Base-by-base conservation (phyloP, 163 green algal species). In the Chloromonas sp. region DNA sequence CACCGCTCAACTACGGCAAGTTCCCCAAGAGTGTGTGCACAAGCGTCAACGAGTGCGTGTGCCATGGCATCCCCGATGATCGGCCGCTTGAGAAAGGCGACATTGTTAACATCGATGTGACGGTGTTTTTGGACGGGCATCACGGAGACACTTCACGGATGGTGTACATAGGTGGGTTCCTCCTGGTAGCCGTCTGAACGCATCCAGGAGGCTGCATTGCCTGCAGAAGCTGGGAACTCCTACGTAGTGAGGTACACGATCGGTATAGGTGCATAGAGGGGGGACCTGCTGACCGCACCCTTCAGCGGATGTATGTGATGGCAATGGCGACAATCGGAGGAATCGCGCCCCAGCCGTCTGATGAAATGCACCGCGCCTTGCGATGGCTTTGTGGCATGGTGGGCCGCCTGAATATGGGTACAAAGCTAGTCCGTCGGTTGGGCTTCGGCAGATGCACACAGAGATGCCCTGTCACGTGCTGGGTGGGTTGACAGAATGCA, bases 21-120 rank as follows among this genome's bases (percentile, higher is more conserved):
- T 99, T 99, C 85, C 97, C 97, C 74, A 99, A 99, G 91, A 95
- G 87, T 60, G 95, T 99, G 14, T 99, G 97, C 93, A 99, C 97
- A 70, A 96, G 89, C 0, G 92, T 99, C n/a, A 99, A 99, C 90
- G 97, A 99, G 91, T 97, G 94, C 88, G 95, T 99, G 60, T 99
- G 97, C 91, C 97, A 99, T 88, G 97, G 96, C 79, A 99, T 99
- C 82, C 97, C 97, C 0, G 97, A 99, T 90, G 93, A 90, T 60
- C 88, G 96, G 60, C 70, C 85, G 2, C 89, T 99, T 61, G 1
- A 61, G 0, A 85, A 89, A 15, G 97, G 97, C 1, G 97, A 99
- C 90, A 98, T 99, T 81, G 83, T 99, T 79, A 99, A 99, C 90
- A 97, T 99, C 70, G 97, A 99, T 86, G 97, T 99, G 36, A 99